A percentile compares a stretch with the other conserved stretches of the same genome.
These are phyloP conservation scores for Chaetothyriales sp. DNA, from an alignment of 2,329 filamentous ascomycete genomes.

Conservation along the genomic window DNA sequence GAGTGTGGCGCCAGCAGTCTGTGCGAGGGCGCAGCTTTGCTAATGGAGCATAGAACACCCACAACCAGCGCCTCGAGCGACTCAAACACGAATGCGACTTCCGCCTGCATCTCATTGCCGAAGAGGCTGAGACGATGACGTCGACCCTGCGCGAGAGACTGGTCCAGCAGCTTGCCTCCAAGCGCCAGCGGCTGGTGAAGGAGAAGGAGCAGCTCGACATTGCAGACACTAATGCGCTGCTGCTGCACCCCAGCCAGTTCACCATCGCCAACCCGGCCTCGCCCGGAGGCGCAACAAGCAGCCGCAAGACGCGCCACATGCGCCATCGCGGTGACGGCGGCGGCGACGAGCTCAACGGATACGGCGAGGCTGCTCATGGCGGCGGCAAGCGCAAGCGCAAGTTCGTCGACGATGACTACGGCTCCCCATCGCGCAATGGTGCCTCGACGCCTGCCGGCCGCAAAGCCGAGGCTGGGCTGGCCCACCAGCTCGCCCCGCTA, in stretches of 20 bases:
- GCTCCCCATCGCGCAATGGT: conserved; percentile 40
- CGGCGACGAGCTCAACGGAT: conserved; percentile 35
- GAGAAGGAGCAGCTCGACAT: conserved; percentile 55
- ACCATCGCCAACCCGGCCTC: conserved; percentile 49
- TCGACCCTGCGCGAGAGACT: conserved; percentile 47
- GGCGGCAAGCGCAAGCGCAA: conserved; percentile 43
- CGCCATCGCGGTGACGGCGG: conserved; percentile 41
- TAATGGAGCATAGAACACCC: conserved; percentile 35
- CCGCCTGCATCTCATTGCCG: conserved; percentile 45
- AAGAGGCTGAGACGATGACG: conserved; percentile 46
- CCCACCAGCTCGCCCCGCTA: conserved; percentile 42
- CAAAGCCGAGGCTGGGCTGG: conserved; percentile 35
- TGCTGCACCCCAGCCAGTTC: conserved; percentile 51
- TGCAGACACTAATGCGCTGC: conserved; percentile 49
- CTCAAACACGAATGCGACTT: conserved; percentile 43
- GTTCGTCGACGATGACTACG: conserved; percentile 41
- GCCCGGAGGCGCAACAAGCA: conserved; percentile 44
- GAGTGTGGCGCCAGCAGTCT: no score
- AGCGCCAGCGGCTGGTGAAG: conserved; percentile 41
- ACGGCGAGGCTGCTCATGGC: conserved; percentile 28
- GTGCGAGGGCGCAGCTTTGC: conserved; percentile 1
- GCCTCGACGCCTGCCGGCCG: conserved; percentile 36
- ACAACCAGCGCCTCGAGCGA: conserved; percentile 40
- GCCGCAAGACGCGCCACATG: conserved; percentile 48
- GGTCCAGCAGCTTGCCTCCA: conserved; percentile 41